Evolutionary conservation across 805 yeast genomes (phyloP).

Genomic region (Saturnispora quitensis): DNA sequence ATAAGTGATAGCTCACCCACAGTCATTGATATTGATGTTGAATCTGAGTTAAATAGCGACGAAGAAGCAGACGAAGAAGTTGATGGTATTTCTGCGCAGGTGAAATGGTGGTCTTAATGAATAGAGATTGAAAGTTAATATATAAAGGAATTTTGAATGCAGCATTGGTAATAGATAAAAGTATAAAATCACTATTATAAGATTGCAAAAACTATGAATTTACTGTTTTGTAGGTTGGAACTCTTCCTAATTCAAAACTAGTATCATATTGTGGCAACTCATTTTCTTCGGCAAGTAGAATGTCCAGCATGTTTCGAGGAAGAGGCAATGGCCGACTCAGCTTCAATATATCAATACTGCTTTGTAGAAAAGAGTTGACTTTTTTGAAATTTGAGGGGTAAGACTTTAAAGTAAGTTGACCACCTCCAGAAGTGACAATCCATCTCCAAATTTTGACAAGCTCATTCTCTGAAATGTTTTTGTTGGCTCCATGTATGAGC

Average conservation of each 20-base stretch:
- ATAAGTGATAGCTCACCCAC: neutral
- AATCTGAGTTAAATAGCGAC: neutral
- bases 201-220: neutral
- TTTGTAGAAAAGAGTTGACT: neutral
- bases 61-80: neutral
- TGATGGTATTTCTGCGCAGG: neutral
- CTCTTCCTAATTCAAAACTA: neutral
- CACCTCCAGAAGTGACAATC: neutral
- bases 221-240: constrained; percentile 1
- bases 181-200: neutral
- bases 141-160: neutral
- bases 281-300: neutral
- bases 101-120: constrained; percentile 2
- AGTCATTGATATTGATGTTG: constrained; percentile 4
- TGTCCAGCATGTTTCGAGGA: neutral
- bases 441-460: neutral
- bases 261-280: neutral
- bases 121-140: neutral
- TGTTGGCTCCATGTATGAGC: constrained; percentile 1
- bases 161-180: neutral
- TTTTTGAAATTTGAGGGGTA: constrained; percentile 4
- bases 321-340: neutral
- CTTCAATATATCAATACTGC: neutral
- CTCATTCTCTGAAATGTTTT: constrained; percentile 3
- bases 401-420: neutral